Evolutionary conservation across 176 grass and related monocot genomes (phyloP), one percentile per base, ranked within the genome.

Genomic region (Oryza coarctata): DNA sequence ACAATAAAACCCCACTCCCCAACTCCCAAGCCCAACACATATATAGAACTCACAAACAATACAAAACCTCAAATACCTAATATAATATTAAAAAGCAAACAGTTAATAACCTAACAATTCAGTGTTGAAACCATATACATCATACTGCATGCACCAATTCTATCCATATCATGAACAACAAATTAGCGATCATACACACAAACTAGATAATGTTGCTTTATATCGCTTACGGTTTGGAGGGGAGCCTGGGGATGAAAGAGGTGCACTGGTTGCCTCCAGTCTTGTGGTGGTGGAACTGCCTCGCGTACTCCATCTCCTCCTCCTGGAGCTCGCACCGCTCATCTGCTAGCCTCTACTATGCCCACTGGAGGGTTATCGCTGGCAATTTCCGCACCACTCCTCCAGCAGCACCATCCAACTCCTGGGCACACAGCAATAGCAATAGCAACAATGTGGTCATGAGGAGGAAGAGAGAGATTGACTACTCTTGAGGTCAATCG

Each of bases 161-260:
- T 15, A 15, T 47, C 44, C 44, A 47, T 3, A 23, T 60, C 8
- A 60, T 60, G 7, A 11, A 58, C 7, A 58, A 7, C 23, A 9
- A 58, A 23, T 1, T 60, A n/a, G n/a, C n/a, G 22, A 60, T 23
- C n/a, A 58, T 7, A 60, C 55, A n/a, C 18, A 55, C 50, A 55
- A 55, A n/a, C 18, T 20, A 55, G 1, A 33, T 33, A 33, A n/a
- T n/a, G 45, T 2, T 55, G n/a, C n/a, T n/a, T n/a, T n/a, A n/a
- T 55, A 55, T 25, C 27, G 49, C 84, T 87, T 90, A 90, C 92
- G 2, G 88, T 88, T 70, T 97, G 83, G 32, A 94, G 86, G 64
- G 94, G 94, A 0, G 89, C 88, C 92, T 90, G 85, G 87, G 75
- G 27, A 97, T 71, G 68, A 77, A 70, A 65, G 92, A 97, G 80